phyloP scores from a whole-genome alignment of 73 alveolate species.

The Breviolum minutum region DNA sequence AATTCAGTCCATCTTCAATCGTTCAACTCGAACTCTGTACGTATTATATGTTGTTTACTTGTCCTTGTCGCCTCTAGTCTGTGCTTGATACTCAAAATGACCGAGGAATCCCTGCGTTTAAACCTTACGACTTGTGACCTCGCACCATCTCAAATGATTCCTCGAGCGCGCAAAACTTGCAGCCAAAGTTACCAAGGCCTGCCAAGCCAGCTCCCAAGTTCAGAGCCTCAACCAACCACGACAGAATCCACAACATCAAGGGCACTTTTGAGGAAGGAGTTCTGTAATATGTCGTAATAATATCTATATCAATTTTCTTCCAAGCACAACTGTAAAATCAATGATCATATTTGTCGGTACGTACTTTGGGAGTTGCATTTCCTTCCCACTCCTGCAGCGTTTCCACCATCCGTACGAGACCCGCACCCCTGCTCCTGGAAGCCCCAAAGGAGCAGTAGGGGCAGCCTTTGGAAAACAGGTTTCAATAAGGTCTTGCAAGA shows the following conservation, averaged over 20 bases:
- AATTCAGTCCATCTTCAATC: too few species aligned
- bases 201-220: conserved; percentile 77
- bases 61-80: too few species aligned
- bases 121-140: background rate
- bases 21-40: too few species aligned
- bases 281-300: background rate
- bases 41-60: too few species aligned
- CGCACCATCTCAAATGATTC: background rate
- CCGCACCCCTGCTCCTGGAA: conserved; percentile 12
- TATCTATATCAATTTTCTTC: too few species aligned
- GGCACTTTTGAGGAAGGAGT: too few species aligned
- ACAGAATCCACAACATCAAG: background rate
- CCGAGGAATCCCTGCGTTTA: background rate
- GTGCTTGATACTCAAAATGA: too few species aligned
- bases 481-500: too few species aligned
- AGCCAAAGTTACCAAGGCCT: conserved; percentile 52
- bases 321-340: too few species aligned
- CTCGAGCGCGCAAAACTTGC: background rate
- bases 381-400: too few species aligned
- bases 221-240: background rate
- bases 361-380: too few species aligned
- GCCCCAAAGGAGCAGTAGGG: conserved; percentile 47
- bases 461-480: conserved; percentile 1
- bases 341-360: too few species aligned
- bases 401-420: background rate